Percentiles rank a stretch among this genome's conserved stretches.
Evolutionary conservation across 2,329 filamentous ascomycete genomes (phyloP).

Genomic region (Sporothrix curviconia): DNA sequence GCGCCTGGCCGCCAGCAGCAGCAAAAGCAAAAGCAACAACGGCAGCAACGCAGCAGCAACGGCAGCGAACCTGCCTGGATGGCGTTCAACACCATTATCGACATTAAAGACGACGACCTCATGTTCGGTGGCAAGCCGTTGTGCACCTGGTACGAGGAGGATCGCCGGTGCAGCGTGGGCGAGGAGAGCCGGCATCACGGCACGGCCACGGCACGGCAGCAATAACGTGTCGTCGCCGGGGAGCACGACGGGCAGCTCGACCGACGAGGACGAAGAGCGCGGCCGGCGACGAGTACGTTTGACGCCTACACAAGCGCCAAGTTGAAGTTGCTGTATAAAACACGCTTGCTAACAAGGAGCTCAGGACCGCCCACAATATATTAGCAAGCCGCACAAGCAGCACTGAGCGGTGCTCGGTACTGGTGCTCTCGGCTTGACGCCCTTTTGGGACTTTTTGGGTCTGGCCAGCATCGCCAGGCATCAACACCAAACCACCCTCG

Average conservation of each 20-base stretch:
- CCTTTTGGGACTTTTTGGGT: no score
- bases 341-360: background rate
- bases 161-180: slow-evolving; percentile 38
- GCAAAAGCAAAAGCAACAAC: background rate
- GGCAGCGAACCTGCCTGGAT: slow-evolving; percentile 36
- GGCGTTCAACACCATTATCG: slow-evolving; percentile 49
- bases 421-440: no score
- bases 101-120: slow-evolving; percentile 56
- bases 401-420: background rate
- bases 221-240: slow-evolving; percentile 13
- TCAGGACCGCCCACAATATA: slow-evolving; percentile 18
- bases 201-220: background rate
- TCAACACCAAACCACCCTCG: background rate
- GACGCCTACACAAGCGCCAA: no score
- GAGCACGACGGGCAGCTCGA: slow-evolving; percentile 17
- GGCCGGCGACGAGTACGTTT: slow-evolving; percentile 34
- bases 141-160: slow-evolving; percentile 55
- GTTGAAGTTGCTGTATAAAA: no score
- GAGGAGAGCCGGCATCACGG: slow-evolving; percentile 9
- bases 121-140: slow-evolving; percentile 55
- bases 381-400: background rate
- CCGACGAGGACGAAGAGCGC: slow-evolving; percentile 32
- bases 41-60: background rate
- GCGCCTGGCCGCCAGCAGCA: no score
- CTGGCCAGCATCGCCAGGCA: background rate